Conservation (phyloP, 345 rosid species). For the Pistacia atlantica region DNA sequence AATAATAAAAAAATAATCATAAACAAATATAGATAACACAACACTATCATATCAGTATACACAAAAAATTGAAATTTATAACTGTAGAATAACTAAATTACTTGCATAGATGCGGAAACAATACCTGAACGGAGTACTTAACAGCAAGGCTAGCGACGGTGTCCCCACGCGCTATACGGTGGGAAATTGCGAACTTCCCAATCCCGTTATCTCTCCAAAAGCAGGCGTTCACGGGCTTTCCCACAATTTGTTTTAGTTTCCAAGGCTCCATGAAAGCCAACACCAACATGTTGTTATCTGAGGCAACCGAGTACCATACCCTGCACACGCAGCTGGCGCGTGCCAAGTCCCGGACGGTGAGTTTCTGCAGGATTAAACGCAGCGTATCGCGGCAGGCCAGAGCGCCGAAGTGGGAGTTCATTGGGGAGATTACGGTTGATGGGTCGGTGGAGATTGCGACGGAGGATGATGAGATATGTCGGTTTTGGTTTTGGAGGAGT, state of each 20-base stretch:
- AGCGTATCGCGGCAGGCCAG: constrained; percentile 67
- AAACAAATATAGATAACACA: too few species aligned
- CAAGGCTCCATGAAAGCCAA: constrained; percentile 64
- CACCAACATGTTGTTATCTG: constrained; percentile 47
- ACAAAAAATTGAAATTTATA: too few species aligned
- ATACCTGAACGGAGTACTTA: constrained; percentile 89
- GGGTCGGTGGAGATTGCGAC: constrained; percentile 1
- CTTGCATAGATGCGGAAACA: neutral
- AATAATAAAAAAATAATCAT: too few species aligned
- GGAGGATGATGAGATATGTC: constrained; percentile 13
- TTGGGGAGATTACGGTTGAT: constrained; percentile 43
- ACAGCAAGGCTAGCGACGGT: constrained; percentile 78
- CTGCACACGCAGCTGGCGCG: constrained; percentile 84
- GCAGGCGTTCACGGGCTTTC: constrained; percentile 48
- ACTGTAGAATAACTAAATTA: too few species aligned
- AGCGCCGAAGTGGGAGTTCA: constrained; percentile 57
- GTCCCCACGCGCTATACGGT: constrained; percentile 64
- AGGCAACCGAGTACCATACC: constrained; percentile 60
- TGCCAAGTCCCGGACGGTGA: constrained; percentile 63
- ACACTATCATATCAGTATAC: too few species aligned
- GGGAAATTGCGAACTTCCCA: constrained; percentile 77
- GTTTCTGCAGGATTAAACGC: constrained; percentile 58
- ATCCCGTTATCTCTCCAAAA: constrained; percentile 87
- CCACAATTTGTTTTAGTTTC: constrained; percentile 64
- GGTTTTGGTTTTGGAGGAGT: neutral